Base-by-base conservation (phyloP, 805 yeast genomes). In the Candida awuae region DNA sequence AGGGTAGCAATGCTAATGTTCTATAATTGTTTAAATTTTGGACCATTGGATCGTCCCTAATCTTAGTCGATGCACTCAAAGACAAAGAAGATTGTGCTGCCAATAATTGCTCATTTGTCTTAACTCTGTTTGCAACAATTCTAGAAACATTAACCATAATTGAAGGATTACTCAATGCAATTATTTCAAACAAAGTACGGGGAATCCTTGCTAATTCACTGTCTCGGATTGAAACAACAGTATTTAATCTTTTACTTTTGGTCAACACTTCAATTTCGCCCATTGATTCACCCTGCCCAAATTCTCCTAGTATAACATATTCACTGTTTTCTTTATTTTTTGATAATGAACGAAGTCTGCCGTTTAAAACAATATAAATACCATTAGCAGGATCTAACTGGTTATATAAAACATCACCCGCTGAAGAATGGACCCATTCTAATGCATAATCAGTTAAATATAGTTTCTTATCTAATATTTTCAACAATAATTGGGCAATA, bases 221-320 rank as follows among this genome's bases (percentile, higher is more conserved):
- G 49, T 90, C 97, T 53, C 98, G 68, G 0, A 90, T 84, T 0
- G 97, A 95, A 29, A 85, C 76, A 47, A 83, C 71, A 0, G 88
- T 77, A 34, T 70, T 70, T 3, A 75, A 70, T 55, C 94, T 71
- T 41, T 77, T 70, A 9, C 81, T 71, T 10, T 86, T 86, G 0
- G 94, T 86, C 45, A 90, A 67, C 3, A 90, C 97, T 58, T 90
- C 98, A 8, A 92, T 81, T 59, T 90, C 97, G 4, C 97, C 98
- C 43, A 92, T 73, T 29, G 95, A 83, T 50, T 86, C 94, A 6
- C 97, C 97, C 57, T 87, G 95, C 2, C 97, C 95, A 52, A 77
- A 80, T 55, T 90, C 98, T 2, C 82, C 84, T 13, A 79, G 49
- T 1, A 77, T 63, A n/a, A 49, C 49, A 12, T 43, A 37, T 39